Base-by-base conservation (phyloP, 208 protist genomes). In the Leishmania martiniquensis region DNA sequence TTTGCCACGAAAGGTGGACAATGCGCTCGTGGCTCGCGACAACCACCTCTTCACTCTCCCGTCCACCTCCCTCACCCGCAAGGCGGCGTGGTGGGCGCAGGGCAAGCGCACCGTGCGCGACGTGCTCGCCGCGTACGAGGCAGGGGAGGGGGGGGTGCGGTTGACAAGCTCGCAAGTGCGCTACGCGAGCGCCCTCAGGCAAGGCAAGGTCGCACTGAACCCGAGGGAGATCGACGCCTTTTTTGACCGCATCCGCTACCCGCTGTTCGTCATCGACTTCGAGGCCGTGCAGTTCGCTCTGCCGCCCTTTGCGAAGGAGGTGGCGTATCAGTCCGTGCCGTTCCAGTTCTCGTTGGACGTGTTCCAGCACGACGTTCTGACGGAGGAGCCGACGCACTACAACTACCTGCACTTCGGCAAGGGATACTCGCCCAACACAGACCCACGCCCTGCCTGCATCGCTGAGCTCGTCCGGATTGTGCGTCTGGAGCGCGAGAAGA, bases 341-440 rank as follows among this genome's bases (percentile, higher is more conserved):
- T 97, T 97, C 67, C 94, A 97, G 79, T 96, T 97, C 83, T 97
- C 94, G 22, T 68, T 96, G 37, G 94, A 97, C 74, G 94, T 97
- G 45, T 97, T 96, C 76, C 91, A 96, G 81, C 59, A 93, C 55
- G 91, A 97, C 81, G 83, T 97, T 13, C 85, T 97, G 44, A 93
- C 82, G 17, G 92, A 97, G 84, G 94, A 85, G 39, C 94, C 94
- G 0, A 91, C 79, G 73, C 94, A 97, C 83, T 97, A 96, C 76
- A 91, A 97, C 84, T 97, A 92, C 66, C 76, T 97, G 17, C 92
- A 97, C 82, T 96, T 97, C 77, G 94, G 92, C 6, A 94, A 95
- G 55, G 91, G 86, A 20, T 96, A 92, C 80, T 95, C 87, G 39
- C 92, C 92, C 10, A 97, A 95, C 85, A 83, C 78, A 25, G 94